Evolutionary conservation across 2,329 filamentous ascomycete species (phyloP).

Genomic region (Macroventuria anomochaeta): DNA sequence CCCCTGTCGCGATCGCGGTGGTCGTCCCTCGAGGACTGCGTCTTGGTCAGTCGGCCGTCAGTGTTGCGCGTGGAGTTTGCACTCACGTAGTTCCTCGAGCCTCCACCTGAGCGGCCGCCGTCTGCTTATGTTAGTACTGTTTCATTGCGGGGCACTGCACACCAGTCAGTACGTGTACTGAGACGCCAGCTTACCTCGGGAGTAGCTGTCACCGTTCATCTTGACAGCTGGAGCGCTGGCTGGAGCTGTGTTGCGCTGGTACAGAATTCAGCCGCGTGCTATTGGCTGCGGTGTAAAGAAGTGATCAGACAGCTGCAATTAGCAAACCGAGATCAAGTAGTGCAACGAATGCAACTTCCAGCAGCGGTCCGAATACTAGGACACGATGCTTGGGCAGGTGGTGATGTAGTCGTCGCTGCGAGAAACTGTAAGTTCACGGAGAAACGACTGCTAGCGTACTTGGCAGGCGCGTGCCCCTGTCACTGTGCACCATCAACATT

Average conservation of each 20-base stretch:
- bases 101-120: conserved; percentile 45
- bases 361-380: conserved; percentile 7
- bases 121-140: conserved; percentile 45
- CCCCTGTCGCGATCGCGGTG: conserved; percentile 32
- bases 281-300: conserved; percentile 1
- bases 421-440: conserved; percentile 14
- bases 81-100: conserved; percentile 50
- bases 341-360: conserved; percentile 6
- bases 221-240: conserved; percentile 40
- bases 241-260: conserved; percentile 10
- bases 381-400: conserved; percentile 12
- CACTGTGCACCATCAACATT: background rate
- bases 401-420: conserved; percentile 13
- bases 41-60: conserved; percentile 30
- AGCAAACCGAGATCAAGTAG: conserved; percentile 26
- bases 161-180: conserved; percentile 48
- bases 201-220: conserved; percentile 89
- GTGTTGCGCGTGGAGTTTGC: conserved; percentile 17
- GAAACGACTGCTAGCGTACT: conserved; percentile 15
- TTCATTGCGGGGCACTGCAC: conserved; percentile 35
- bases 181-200: conserved; percentile 67
- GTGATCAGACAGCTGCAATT: conserved; percentile 14
- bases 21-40: conserved; percentile 43
- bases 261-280: conserved; percentile 8
- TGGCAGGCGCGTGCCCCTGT: conserved; percentile 1